These are phyloP conservation scores for Aspergillus texensis DNA, from an alignment of 2,329 filamentous ascomycete genomes.

Conservation along the genomic window DNA sequence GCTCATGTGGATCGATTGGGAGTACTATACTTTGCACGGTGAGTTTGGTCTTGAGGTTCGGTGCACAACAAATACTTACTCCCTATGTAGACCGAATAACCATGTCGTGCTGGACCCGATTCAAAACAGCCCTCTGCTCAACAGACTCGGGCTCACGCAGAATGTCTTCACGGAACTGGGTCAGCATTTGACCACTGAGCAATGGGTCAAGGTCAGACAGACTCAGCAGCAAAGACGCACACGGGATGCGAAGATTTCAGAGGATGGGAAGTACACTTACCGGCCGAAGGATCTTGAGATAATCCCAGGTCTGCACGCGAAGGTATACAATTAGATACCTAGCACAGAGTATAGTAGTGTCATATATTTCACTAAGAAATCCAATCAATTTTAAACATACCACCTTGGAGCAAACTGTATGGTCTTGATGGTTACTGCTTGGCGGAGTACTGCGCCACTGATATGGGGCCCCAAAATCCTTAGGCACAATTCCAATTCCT, in stretches of 20 bases:
- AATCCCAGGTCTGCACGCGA: conserved; percentile 44
- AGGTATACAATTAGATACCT: conserved; percentile 38
- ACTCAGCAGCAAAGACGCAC: conserved; percentile 47
- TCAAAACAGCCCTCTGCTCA: conserved; percentile 40
- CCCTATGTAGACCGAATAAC: conserved; percentile 42
- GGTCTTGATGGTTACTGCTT: no score
- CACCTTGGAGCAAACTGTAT: no score
- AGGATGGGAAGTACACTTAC: conserved; percentile 42
- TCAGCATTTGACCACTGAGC: conserved; percentile 43
- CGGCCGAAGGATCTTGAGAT: conserved; percentile 45
- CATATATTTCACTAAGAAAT: neutral
- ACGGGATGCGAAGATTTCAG: conserved; percentile 35
- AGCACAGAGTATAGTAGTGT: neutral
- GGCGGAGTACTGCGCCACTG: no score
- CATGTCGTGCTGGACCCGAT: conserved; percentile 44
- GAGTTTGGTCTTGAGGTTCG: neutral
- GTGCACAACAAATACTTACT: fast-evolving
- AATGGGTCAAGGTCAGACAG: conserved; percentile 46
- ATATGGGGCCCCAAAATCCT: no score
- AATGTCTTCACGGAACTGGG: conserved; percentile 47
- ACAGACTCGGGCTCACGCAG: conserved; percentile 38
- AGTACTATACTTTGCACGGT: conserved; percentile 52
- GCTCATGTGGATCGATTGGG: conserved; percentile 47
- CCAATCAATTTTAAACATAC: no score
- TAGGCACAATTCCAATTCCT: neutral